phyloP scores from a whole-genome alignment of 805 yeast species.

The Candida railenensis region DNA sequence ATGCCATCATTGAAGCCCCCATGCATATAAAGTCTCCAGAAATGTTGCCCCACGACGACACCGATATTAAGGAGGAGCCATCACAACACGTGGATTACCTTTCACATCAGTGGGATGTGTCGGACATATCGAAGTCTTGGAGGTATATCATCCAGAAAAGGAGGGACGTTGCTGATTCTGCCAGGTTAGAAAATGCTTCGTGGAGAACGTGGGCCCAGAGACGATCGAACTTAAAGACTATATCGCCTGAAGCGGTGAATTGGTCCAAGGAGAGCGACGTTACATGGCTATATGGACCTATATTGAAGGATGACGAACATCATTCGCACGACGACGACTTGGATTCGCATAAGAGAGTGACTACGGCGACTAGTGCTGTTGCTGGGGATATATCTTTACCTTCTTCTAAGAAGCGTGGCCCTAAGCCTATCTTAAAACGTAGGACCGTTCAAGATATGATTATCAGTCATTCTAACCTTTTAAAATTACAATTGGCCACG shows the following conservation, averaged over 20 bases:
- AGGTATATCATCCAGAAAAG: conserved; percentile 81
- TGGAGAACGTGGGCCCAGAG: conserved; percentile 97
- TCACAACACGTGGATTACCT: conserved; percentile 90
- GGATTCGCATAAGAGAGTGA: conserved; percentile 11
- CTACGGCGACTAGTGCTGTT: conserved; percentile 41
- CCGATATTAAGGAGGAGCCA: conserved; percentile 77
- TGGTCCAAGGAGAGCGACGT: conserved; percentile 98
- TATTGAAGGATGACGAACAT: conserved; percentile 45
- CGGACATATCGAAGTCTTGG: conserved; percentile 94
- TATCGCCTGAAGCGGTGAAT: conserved; percentile 86
- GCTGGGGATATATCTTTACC: conserved; percentile 47
- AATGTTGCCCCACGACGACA: conserved; percentile 75
- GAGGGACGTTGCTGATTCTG: conserved; percentile 72
- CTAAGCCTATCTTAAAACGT: conserved; percentile 87
- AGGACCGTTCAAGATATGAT: conserved; percentile 81
- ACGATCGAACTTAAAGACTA: conserved; percentile 64
- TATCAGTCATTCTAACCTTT: conserved; percentile 55
- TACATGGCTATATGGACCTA: conserved; percentile 97
- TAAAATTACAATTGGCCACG: conserved; percentile 41
- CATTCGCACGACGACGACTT: conserved; percentile 19
- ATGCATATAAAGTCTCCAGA: conserved; percentile 21
- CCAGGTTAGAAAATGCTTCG: conserved; percentile 54
- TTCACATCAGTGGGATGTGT: conserved; percentile 94
- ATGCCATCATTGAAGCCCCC: neutral
- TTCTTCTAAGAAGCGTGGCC: conserved; percentile 13